A percentile compares a stretch with the other conserved stretches of the same genome.
These are phyloP conservation scores for Nicotiana tabacum DNA, from an alignment of 257 asterid genomes.

Conservation along the genomic window DNA sequence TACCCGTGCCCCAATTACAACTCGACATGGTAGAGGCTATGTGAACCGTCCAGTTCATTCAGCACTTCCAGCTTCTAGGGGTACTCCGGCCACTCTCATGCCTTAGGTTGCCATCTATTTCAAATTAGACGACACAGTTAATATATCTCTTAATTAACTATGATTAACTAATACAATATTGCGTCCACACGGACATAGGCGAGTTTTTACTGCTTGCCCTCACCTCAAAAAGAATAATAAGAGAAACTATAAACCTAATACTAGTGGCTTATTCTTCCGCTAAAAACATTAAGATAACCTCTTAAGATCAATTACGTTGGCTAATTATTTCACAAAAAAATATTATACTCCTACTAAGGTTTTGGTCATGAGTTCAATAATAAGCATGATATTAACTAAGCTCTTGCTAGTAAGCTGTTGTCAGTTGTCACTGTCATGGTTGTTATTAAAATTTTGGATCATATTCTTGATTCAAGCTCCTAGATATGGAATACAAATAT, in stretches of 20 bases:
- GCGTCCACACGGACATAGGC: too few species aligned
- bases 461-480: conserved; percentile 4
- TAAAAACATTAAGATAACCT: neutral
- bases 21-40: too few species aligned
- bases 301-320: neutral
- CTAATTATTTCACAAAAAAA: neutral
- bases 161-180: too few species aligned
- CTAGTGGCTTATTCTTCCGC: neutral
- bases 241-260: neutral
- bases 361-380: neutral
- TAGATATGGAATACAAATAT: neutral
- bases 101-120: too few species aligned
- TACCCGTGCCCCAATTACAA: too few species aligned
- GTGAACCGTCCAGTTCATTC: too few species aligned
- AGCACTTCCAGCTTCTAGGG: too few species aligned
- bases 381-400: neutral
- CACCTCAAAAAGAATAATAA: neutral
- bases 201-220: too few species aligned
- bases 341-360: neutral
- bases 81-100: too few species aligned
- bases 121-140: too few species aligned
- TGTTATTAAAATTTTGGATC: neutral
- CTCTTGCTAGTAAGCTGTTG: neutral
- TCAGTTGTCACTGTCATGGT: conserved; percentile 4
- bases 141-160: too few species aligned